These are phyloP conservation scores for Arthrobotrys entomopaga DNA, from an alignment of 2,329 filamentous ascomycete species.

Conservation along the genomic window DNA sequence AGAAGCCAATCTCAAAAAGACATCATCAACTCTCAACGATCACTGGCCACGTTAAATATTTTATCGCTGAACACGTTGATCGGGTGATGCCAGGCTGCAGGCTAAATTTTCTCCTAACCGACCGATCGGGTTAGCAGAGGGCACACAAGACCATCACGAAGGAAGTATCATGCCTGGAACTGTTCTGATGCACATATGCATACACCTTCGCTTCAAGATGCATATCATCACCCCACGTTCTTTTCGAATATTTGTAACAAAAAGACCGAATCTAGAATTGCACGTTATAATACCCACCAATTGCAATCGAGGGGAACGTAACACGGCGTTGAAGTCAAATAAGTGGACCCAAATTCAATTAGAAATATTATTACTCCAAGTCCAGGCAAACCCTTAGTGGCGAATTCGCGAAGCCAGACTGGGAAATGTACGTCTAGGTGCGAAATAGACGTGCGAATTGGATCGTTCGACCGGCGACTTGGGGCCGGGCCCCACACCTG, in stretches of 20 bases:
- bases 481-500: slow-evolving; percentile 26
- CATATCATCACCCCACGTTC: slow-evolving; percentile 35
- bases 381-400: background rate
- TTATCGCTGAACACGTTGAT: slow-evolving; percentile 44
- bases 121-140: slow-evolving; percentile 14
- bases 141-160: slow-evolving; percentile 15
- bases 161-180: slow-evolving; percentile 30
- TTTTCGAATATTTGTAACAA: background rate
- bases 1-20: slow-evolving; percentile 31
- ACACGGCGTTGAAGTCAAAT: slow-evolving; percentile 1
- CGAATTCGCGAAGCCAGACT: background rate
- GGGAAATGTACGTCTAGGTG: slow-evolving; percentile 7
- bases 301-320: background rate
- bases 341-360: slow-evolving; percentile 8
- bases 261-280: slow-evolving; percentile 22
- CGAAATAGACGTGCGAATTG: slow-evolving; percentile 26
- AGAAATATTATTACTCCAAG: slow-evolving; percentile 22
- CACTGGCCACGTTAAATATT: slow-evolving; percentile 42
- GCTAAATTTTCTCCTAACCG: slow-evolving; percentile 19
- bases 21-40: slow-evolving; percentile 50
- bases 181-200: slow-evolving; percentile 25
- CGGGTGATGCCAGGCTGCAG: slow-evolving; percentile 39
- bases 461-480: slow-evolving; percentile 18
- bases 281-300: slow-evolving; percentile 6
- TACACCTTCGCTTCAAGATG: slow-evolving; percentile 9